A percentile compares a stretch with the other conserved stretches of the same genome.
Evolutionary conservation across 2,329 filamentous ascomycete species (phyloP).

Genomic region (Neofusicoccum kwambonambiense): DNA sequence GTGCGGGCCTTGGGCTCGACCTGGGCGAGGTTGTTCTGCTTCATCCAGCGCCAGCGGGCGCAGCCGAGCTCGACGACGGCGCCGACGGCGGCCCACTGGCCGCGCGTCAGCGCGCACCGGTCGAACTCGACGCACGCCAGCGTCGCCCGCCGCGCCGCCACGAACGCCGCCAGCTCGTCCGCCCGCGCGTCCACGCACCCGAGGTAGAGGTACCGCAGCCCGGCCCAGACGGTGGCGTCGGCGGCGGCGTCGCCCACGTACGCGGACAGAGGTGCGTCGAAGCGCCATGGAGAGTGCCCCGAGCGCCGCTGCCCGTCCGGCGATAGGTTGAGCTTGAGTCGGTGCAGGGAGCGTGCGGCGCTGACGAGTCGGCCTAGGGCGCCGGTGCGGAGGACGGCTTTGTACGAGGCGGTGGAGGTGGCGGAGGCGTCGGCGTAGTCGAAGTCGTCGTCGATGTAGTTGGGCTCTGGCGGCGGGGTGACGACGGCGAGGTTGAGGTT

Average conservation of each 20-base stretch:
- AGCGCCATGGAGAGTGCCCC: neutral
- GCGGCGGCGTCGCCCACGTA: neutral
- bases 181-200: neutral
- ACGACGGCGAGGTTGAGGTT: neutral
- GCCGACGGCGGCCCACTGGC: neutral
- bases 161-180: neutral
- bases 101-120: neutral
- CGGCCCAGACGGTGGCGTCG: neutral
- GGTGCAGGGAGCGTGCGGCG: neutral
- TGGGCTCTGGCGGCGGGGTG: neutral
- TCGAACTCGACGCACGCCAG: neutral
- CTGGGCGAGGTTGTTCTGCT: neutral
- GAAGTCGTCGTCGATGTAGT: neutral
- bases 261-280: neutral
- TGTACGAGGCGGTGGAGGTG: neutral
- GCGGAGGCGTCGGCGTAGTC: neutral
- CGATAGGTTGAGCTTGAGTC: slow-evolving; percentile 7
- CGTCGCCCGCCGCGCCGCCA: neutral
- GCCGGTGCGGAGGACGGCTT: neutral
- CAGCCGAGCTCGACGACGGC: neutral
- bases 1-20: neutral
- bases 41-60: neutral
- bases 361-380: neutral
- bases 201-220: neutral
- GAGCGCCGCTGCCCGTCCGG: neutral